These are phyloP conservation scores for Apiospora hydei DNA, from an alignment of 2,329 filamentous ascomycete genomes.

Conservation along the genomic window DNA sequence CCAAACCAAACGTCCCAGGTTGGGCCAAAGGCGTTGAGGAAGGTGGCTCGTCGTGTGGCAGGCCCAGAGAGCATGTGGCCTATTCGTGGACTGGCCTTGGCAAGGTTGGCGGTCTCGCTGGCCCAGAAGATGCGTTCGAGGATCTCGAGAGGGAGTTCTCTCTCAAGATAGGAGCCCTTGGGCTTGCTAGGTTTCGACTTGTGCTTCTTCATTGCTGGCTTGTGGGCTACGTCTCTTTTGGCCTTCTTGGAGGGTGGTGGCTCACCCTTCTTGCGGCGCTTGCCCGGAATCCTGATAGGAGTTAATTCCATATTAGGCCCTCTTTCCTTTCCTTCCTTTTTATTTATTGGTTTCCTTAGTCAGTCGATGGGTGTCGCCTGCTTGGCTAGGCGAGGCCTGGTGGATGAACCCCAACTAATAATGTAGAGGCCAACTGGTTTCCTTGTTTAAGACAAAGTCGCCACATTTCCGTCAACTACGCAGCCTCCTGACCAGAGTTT, in stretches of 20 bases:
- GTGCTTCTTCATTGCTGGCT: conserved; percentile 12
- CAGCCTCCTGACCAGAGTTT: conserved; percentile 2
- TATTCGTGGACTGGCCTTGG: conserved; percentile 52
- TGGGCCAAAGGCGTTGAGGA: conserved; percentile 47
- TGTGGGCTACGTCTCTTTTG: not conserved
- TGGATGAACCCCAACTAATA: conserved; percentile 1
- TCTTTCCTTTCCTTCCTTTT: not conserved
- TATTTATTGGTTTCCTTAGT: conserved; percentile 10
- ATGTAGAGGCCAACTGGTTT: conserved; percentile 3
- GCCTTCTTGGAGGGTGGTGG: conserved; percentile 16
- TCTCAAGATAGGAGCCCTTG: conserved; percentile 40
- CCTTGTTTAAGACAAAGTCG: conserved; percentile 20
- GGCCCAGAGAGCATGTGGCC: conserved; percentile 53
- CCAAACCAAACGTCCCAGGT: conserved; percentile 50
- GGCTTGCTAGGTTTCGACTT: conserved; percentile 25
- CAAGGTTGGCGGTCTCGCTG: conserved; percentile 57
- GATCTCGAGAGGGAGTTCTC: conserved; percentile 57
- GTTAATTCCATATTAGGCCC: conserved; percentile 52
- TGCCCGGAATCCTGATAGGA: conserved; percentile 51
- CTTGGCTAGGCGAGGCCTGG: not conserved
- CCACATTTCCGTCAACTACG: conserved; percentile 14
- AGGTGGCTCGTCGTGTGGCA: conserved; percentile 43
- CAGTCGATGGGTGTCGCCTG: not conserved
- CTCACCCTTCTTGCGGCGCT: conserved; percentile 26
- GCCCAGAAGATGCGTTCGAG: conserved; percentile 60